These are phyloP conservation scores for Phaseolus coccineus DNA, from an alignment of 331 rosid genomes.

Conservation along the genomic window DNA sequence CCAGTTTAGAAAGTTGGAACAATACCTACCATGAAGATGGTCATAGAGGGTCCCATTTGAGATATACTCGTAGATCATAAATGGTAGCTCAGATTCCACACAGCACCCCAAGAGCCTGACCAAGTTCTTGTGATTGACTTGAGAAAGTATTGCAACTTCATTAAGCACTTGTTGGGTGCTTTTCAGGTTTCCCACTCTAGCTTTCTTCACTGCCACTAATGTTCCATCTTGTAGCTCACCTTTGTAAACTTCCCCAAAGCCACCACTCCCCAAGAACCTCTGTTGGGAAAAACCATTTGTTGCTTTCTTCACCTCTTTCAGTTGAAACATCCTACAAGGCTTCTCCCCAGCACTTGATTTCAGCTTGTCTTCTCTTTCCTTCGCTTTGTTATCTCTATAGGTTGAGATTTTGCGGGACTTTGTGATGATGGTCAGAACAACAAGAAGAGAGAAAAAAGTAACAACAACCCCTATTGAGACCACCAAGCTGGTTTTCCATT, in stretches of 20 bases:
- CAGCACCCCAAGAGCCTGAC: slow-evolving; percentile 93
- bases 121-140: slow-evolving; percentile 89
- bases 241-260: slow-evolving; percentile 92
- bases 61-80: slow-evolving; percentile 93
- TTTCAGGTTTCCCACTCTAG: slow-evolving; percentile 88
- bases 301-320: slow-evolving; percentile 87
- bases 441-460: slow-evolving; percentile 57
- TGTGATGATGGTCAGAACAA: slow-evolving; percentile 49
- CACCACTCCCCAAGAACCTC: slow-evolving; percentile 82
- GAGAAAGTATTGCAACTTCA: slow-evolving; percentile 93
- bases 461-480: slow-evolving; percentile 56
- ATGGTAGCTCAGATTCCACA: slow-evolving; percentile 81
- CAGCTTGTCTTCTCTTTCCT: slow-evolving; percentile 67
- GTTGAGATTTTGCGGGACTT: slow-evolving; percentile 50
- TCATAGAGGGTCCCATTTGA: slow-evolving; percentile 93
- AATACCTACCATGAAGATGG: slow-evolving; percentile 77
- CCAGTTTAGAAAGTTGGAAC: slow-evolving; percentile 75
- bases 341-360: slow-evolving; percentile 64
- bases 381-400: slow-evolving; percentile 53
- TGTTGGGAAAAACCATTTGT: slow-evolving; percentile 75
- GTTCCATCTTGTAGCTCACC: slow-evolving; percentile 86
- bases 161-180: slow-evolving; percentile 90
- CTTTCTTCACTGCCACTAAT: slow-evolving; percentile 83
- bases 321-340: slow-evolving; percentile 64
- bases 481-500: slow-evolving; percentile 53